phyloP scores from a whole-genome alignment of 768 basidiomycete genomes.

The Candolleomyces aberdarensis region DNA sequence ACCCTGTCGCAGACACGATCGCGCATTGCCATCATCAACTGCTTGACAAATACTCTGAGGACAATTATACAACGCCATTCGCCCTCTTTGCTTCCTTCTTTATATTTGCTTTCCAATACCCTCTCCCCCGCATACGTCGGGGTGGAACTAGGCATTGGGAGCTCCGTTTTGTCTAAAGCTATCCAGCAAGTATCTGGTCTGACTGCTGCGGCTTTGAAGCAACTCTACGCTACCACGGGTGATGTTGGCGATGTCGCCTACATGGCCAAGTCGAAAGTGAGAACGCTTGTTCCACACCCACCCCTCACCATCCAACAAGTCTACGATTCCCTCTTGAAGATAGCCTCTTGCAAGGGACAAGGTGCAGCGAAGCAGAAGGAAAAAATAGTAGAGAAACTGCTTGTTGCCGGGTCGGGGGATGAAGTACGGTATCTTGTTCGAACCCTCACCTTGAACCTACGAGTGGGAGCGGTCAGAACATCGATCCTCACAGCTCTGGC shows the following conservation, averaged over 20 bases:
- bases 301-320: slow-evolving; percentile 62
- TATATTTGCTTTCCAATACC: slow-evolving; percentile 82
- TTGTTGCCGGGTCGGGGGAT: slow-evolving; percentile 84
- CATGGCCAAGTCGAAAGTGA: slow-evolving; percentile 71
- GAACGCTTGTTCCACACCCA: slow-evolving; percentile 72
- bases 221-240: slow-evolving; percentile 68
- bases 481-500: slow-evolving; percentile 80
- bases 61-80: slow-evolving; percentile 65
- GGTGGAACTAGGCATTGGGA: slow-evolving; percentile 67
- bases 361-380: slow-evolving; percentile 78
- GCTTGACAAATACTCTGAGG: slow-evolving; percentile 72
- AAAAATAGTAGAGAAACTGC: slow-evolving; percentile 71
- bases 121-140: slow-evolving; percentile 72
- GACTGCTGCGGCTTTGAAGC: slow-evolving; percentile 51
- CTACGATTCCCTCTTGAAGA: slow-evolving; percentile 63
- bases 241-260: slow-evolving; percentile 90
- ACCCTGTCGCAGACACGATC: slow-evolving; percentile 66
- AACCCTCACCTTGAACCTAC: slow-evolving; percentile 68
- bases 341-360: slow-evolving; percentile 66
- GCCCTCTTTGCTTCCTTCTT: slow-evolving; percentile 64
- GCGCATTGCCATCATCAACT: slow-evolving; percentile 64
- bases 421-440: slow-evolving; percentile 83
- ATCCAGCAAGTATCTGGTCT: slow-evolving; percentile 75
- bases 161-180: slow-evolving; percentile 63
- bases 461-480: slow-evolving; percentile 86